phyloP scores from a whole-genome alignment of 1,139 yeast species.

The Chernovozyma aurita region DNA sequence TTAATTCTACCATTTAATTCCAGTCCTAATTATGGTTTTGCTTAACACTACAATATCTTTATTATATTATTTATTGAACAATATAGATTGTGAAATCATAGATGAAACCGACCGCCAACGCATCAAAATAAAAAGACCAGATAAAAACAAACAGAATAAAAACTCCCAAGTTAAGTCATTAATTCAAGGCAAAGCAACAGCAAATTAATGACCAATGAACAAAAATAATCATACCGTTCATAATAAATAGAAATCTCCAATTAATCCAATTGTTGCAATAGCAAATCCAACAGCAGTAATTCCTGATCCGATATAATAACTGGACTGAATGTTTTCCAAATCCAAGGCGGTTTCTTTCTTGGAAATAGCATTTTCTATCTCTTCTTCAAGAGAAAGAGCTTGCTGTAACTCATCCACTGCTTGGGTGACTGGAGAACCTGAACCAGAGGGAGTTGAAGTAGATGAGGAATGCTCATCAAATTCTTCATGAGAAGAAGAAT shows the following conservation, averaged over 20 bases:
- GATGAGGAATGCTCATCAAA: constrained; percentile 29
- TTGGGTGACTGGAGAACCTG: constrained; percentile 24
- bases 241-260: constrained; percentile 42
- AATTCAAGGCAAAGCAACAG: neutral
- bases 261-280: constrained; percentile 42
- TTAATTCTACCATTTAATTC: too few species aligned
- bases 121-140: neutral
- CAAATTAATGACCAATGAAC: neutral
- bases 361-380: constrained; percentile 35
- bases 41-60: neutral
- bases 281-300: constrained; percentile 39
- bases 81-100: neutral
- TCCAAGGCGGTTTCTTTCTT: constrained; percentile 36
- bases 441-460: constrained; percentile 28
- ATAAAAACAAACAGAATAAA: neutral
- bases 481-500: constrained; percentile 11
- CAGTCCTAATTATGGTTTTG: too few species aligned
- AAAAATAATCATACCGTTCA: constrained; percentile 7
- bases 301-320: constrained; percentile 33
- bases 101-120: neutral
- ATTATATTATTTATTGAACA: constrained; percentile 1
- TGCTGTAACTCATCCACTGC: constrained; percentile 13
- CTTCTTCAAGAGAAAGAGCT: constrained; percentile 30
- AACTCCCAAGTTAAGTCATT: neutral
- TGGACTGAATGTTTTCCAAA: constrained; percentile 25